These are phyloP conservation scores for Filobasidium floriforme DNA, from an alignment of 768 basidiomycete species.

Conservation along the genomic window DNA sequence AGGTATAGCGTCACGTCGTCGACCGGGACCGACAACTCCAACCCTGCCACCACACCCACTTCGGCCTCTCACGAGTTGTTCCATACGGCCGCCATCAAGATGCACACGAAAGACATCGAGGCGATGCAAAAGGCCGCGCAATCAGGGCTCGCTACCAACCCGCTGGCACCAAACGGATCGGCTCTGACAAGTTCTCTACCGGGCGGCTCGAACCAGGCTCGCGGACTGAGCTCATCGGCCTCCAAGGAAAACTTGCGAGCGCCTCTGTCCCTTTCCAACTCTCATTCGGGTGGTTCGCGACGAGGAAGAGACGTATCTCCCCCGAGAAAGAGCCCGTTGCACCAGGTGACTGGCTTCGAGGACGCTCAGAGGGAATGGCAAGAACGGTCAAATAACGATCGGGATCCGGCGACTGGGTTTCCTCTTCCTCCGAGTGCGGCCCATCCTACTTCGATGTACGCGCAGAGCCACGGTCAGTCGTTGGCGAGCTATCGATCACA, in stretches of 20 bases:
- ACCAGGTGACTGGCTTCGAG: slow-evolving; percentile 1
- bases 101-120: slow-evolving; percentile 5
- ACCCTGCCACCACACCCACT: background rate
- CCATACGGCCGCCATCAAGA: slow-evolving; percentile 11
- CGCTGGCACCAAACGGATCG: slow-evolving; percentile 49
- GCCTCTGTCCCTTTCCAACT: background rate
- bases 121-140: slow-evolving; percentile 20
- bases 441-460: background rate
- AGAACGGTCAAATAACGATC: background rate
- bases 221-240: too few species aligned
- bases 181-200: too few species aligned
- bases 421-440: background rate
- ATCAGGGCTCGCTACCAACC: slow-evolving; percentile 58
- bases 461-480: background rate
- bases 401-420: background rate
- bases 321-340: background rate
- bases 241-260: background rate
- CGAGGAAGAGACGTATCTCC: background rate
- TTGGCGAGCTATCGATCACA: background rate
- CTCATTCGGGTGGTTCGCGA: background rate
- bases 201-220: too few species aligned
- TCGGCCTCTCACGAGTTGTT: slow-evolving; percentile 17
- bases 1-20: background rate
- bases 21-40: background rate
- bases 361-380: slow-evolving; percentile 10